phyloP scores from a whole-genome alignment of 805 yeast genomes.

The Zygoascus bituminiphila region DNA sequence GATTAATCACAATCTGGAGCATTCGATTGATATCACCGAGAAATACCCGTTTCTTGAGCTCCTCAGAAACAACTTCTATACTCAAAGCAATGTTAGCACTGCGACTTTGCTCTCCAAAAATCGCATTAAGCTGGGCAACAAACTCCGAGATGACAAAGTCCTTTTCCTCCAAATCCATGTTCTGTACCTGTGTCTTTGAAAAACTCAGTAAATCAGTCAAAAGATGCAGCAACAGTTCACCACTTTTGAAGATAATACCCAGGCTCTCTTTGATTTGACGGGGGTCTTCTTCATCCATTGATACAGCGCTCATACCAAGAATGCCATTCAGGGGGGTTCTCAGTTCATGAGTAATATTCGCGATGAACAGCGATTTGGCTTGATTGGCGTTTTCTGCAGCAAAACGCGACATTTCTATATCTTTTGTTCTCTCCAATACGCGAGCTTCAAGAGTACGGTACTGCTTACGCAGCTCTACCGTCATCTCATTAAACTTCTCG shows the following conservation, averaged over 20 bases:
- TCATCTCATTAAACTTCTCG: slow-evolving; percentile 84
- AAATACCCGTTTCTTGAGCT: slow-evolving; percentile 40
- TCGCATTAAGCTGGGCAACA: slow-evolving; percentile 75
- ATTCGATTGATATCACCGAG: slow-evolving; percentile 88
- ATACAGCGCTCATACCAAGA: slow-evolving; percentile 88
- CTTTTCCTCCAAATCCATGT: slow-evolving; percentile 74
- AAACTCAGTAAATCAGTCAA: slow-evolving; percentile 86
- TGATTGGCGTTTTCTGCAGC: slow-evolving; percentile 94
- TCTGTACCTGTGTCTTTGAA: slow-evolving; percentile 71
- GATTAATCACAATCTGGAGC: slow-evolving; percentile 84
- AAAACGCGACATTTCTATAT: slow-evolving; percentile 76
- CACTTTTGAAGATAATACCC: slow-evolving; percentile 80
- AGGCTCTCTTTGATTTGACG: slow-evolving; percentile 63
- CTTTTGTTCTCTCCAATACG: slow-evolving; percentile 77
- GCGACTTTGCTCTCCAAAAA: slow-evolving; percentile 46
- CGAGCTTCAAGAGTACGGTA: slow-evolving; percentile 79
- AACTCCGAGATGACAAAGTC: slow-evolving; percentile 75
- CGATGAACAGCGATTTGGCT: slow-evolving; percentile 89
- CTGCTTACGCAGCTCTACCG: slow-evolving; percentile 76
- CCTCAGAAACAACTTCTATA: slow-evolving; percentile 37
- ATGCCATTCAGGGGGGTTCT: slow-evolving; percentile 96
- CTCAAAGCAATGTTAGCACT: slow-evolving; percentile 67
- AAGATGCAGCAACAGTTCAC: slow-evolving; percentile 81
- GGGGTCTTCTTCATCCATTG: slow-evolving; percentile 75
- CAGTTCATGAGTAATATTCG: slow-evolving; percentile 87